phyloP scores from a whole-genome alignment of 164 flowering plant genomes.

The Vitis rupestris region DNA sequence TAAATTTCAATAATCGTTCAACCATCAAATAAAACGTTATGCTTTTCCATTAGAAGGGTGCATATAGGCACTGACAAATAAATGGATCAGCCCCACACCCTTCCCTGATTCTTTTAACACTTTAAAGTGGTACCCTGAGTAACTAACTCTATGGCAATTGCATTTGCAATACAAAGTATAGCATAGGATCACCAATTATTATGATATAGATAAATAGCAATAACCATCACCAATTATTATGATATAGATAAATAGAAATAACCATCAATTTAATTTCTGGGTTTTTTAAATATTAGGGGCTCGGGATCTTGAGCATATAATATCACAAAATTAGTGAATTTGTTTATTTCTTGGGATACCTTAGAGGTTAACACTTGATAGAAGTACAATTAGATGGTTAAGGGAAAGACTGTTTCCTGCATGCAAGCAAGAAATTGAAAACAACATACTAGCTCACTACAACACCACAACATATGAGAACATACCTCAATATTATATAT shows the following conservation, averaged over 20 bases:
- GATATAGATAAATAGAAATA: neutral
- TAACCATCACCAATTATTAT: neutral
- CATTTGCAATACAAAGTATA: neutral
- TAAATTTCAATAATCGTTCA: neutral
- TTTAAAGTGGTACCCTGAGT: neutral
- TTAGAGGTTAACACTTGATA: neutral
- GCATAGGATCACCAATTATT: neutral
- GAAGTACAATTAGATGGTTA: no score
- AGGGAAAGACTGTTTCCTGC: no score
- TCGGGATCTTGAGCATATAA: neutral
- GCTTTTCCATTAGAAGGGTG: neutral
- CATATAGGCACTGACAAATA: neutral
- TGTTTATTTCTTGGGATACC: neutral
- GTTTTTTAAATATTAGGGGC: neutral
- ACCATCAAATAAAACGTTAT: neutral
- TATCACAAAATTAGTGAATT: neutral
- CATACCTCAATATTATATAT: slow-evolving; percentile 79
- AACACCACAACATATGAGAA: neutral
- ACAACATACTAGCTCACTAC: neutral
- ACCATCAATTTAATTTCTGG: neutral
- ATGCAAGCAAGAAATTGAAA: neutral
- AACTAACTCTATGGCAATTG: no score
- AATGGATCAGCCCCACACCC: neutral
- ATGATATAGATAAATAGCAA: neutral
- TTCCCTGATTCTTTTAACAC: neutral